phyloP scores from a whole-genome alignment of 2,329 filamentous ascomycete species.

The Rhexocercosporidium sp. region DNA sequence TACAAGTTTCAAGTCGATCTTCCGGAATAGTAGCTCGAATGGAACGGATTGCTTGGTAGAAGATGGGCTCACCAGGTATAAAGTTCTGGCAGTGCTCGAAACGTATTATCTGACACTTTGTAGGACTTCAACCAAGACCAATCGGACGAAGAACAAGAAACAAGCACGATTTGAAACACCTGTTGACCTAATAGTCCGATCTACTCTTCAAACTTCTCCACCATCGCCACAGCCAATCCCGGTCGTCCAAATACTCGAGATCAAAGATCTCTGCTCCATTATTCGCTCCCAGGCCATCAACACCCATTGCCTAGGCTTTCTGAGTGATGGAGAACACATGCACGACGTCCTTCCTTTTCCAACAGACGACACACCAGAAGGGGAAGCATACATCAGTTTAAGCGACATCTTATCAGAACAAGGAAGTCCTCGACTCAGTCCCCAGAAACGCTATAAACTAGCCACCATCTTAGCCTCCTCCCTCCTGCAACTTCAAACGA shows the following conservation, averaged over 20 bases:
- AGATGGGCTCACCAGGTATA: background rate
- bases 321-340: slow-evolving; percentile 23
- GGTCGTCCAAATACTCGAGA: background rate
- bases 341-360: slow-evolving; percentile 17
- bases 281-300: background rate
- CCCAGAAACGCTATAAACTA: slow-evolving; percentile 33
- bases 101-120: background rate
- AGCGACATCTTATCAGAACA: slow-evolving; percentile 24
- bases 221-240: background rate
- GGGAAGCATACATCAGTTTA: slow-evolving; percentile 25
- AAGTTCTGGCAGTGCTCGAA: background rate
- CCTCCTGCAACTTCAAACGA: slow-evolving; percentile 34
- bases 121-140: background rate
- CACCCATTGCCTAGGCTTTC: slow-evolving; percentile 26
- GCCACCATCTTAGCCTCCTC: slow-evolving; percentile 35
- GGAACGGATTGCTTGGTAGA: slow-evolving; percentile 11
- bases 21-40: slow-evolving; percentile 10
- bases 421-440: slow-evolving; percentile 15
- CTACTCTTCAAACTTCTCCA: background rate
- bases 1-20: background rate
- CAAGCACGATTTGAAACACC: background rate
- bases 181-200: background rate
- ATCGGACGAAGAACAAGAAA: background rate
- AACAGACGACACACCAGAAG: slow-evolving; percentile 7
- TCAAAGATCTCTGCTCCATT: slow-evolving; percentile 1